Conservation (phyloP, 305 asterid genomes). For the Fraxinus paxiana region DNA sequence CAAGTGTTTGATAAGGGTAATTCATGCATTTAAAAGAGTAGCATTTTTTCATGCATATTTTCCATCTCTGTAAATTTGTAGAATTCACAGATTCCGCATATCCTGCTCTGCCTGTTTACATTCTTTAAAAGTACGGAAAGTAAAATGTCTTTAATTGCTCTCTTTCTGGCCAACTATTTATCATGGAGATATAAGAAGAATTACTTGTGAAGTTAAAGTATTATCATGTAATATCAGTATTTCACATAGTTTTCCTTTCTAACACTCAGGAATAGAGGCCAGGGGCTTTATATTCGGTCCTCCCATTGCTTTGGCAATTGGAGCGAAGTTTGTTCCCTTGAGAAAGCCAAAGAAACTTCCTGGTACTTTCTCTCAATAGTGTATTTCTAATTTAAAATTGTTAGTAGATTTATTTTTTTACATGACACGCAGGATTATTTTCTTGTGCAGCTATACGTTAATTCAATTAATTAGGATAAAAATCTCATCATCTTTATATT, state of each 20-base stretch:
- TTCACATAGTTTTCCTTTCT: background rate
- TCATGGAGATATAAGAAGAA: background rate
- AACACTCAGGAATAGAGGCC: conserved; percentile 65
- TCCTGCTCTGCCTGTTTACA: background rate
- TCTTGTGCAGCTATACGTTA: background rate
- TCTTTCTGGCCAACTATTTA: background rate
- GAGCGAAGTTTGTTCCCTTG: conserved; percentile 82
- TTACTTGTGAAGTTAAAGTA: background rate
- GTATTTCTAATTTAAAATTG: background rate
- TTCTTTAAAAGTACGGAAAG: background rate
- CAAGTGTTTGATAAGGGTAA: background rate
- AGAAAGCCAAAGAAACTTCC: conserved; percentile 75
- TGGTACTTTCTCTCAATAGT: conserved; percentile 31
- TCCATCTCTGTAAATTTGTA: background rate
- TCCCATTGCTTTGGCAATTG: conserved; percentile 77
- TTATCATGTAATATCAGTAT: background rate
- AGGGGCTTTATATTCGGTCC: conserved; percentile 80
- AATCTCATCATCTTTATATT: background rate
- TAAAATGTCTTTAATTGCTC: background rate
- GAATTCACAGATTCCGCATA: background rate
- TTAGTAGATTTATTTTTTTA: background rate
- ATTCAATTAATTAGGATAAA: background rate
- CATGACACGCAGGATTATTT: background rate
- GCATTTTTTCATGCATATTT: background rate
- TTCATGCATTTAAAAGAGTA: background rate